These are phyloP conservation scores for Populus tomentosa DNA, from an alignment of 441 rosid genomes.

Conservation along the genomic window DNA sequence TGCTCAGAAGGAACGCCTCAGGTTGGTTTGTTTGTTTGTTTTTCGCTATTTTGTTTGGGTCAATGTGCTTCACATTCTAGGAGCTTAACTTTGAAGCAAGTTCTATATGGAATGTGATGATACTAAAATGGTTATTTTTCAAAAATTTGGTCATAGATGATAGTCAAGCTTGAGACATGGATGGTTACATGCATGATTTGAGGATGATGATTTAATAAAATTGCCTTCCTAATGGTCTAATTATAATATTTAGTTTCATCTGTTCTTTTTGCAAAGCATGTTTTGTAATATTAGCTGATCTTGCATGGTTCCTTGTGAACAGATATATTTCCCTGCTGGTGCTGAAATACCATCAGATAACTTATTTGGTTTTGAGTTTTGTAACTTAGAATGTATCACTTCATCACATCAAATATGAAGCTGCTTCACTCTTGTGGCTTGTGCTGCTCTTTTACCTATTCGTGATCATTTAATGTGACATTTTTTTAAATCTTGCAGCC, in stretches of 20 bases:
- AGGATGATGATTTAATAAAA: neutral
- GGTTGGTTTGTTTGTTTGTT: slow-evolving; percentile 56
- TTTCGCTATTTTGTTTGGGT: neutral
- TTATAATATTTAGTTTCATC: neutral
- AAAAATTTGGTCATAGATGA: neutral
- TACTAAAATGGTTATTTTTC: neutral
- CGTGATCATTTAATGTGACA: neutral
- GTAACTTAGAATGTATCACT: neutral
- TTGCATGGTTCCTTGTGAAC: neutral
- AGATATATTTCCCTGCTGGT: neutral
- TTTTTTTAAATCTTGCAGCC: neutral
- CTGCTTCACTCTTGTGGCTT: neutral
- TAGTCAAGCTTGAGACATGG: neutral
- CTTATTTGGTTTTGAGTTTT: neutral
- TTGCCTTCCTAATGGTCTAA: neutral
- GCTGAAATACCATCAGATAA: neutral
- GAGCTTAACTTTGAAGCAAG: neutral
- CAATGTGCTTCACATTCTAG: neutral
- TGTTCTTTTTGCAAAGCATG: neutral
- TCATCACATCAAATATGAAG: neutral
- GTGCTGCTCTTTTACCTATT: neutral
- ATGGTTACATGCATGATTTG: neutral
- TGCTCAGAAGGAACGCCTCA: slow-evolving; percentile 67
- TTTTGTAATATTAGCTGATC: neutral
- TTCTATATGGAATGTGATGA: neutral